Percentiles rank a stretch among this genome's conserved stretches.
Conservation (phyloP, 305 asterid genomes). For the Plantago coronopus region DNA sequence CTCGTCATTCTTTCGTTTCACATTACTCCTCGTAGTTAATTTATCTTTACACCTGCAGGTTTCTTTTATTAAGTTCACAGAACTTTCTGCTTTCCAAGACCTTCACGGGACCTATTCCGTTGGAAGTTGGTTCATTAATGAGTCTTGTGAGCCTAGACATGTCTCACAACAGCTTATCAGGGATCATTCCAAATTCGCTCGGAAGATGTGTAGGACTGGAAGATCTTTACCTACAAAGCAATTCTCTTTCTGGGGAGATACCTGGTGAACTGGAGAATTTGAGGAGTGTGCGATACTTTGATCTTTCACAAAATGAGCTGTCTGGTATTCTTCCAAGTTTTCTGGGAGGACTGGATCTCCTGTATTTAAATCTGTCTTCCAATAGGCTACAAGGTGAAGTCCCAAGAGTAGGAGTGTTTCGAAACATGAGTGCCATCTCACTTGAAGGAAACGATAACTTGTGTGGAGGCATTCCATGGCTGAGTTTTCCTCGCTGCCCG, state of each 20-base stretch:
- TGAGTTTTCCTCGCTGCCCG: background rate
- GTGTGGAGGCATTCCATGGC: conserved; percentile 1
- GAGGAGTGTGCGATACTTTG: background rate
- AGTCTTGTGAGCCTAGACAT: background rate
- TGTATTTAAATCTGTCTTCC: conserved; percentile 1
- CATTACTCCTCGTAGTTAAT: too few species aligned
- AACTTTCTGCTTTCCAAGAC: too few species aligned
- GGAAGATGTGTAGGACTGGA: background rate
- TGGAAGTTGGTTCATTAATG: background rate
- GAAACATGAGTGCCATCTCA: background rate
- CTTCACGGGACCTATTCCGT: background rate
- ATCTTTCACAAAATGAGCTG: background rate
- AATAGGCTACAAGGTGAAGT: background rate
- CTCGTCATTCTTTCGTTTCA: too few species aligned
- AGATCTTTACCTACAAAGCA: background rate
- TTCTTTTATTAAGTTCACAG: too few species aligned
- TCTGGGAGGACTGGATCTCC: conserved; percentile 3
- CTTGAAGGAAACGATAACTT: conserved; percentile 7
- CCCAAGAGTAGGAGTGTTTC: conserved; percentile 4
- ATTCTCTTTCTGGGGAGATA: background rate
- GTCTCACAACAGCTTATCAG: background rate
- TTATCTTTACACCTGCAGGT: too few species aligned
- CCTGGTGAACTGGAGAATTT: background rate
- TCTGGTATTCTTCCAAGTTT: conserved; percentile 5
- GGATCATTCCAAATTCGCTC: background rate